Evolutionary conservation across 2,329 filamentous ascomycete genomes (phyloP), one percentile per base, ranked within the genome.

Genomic region (Fusarium neocosmosporiellum): DNA sequence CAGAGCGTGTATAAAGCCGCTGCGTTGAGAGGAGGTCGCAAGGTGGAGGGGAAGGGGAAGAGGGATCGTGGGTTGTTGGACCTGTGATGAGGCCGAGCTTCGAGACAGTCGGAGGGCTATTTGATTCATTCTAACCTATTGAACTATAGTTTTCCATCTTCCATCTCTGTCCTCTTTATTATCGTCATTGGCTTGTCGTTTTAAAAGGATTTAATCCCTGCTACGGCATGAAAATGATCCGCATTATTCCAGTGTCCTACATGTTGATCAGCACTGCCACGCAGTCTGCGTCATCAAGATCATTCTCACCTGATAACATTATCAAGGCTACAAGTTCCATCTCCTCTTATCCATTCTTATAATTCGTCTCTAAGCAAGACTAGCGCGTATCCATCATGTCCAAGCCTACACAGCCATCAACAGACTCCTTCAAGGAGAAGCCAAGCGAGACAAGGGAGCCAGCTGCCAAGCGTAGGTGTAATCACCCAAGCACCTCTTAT

Each of bases 1-100:
- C 79, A 86, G 72, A 85, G 84, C 3, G 77, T 93, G 18, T 92
- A 91, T 75, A 84, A 88, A 48, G 88, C 91, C 7, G 88, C 88
- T 0, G 74, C 75, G 22, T 61, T 59, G 18, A 74, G 80, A 1
- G 73, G 73, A n/a, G 73, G 73, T 5, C 72, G 33, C 1, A 57
- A 59, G 13, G 29, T 39, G 10, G 34, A 18, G 8, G 34, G 10
- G 0, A 46, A 29, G 2, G 34, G 13, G 1, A 62, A 62, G 22
- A 22, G 41, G 10, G 14, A 10, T 0, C 29, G 18, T 14, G 43
- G 59, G 7, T 63, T 72, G 16, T 2, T 72, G 5, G 70, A 73
- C 20, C 36, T 72, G 1, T 70, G 20, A 48, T 24, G 14, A 9
- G 36, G 22, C 7, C 18, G 22, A 16, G 22, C 10, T 46, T 46